These are phyloP conservation scores for Ophiosphaerella narmari DNA, from an alignment of 2,329 filamentous ascomycete species.

Conservation along the genomic window DNA sequence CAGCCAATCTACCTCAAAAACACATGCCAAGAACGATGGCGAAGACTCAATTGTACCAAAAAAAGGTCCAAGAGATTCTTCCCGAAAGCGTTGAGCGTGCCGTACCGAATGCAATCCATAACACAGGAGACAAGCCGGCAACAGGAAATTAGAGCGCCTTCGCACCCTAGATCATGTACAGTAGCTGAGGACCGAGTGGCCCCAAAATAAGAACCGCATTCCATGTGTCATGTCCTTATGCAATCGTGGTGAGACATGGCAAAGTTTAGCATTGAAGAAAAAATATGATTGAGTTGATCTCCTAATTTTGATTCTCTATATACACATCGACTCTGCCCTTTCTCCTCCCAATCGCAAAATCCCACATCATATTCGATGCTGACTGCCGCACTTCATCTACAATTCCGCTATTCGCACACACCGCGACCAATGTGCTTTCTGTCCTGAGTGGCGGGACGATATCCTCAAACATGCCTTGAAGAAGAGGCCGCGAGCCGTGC, in stretches of 20 bases:
- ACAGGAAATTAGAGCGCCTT: neutral
- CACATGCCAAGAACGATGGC: constrained; percentile 47
- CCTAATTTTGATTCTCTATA: constrained; percentile 12
- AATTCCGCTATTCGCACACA: constrained; percentile 24
- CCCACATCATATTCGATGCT: constrained; percentile 25
- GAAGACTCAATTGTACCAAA: constrained; percentile 49
- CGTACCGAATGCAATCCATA: constrained; percentile 51
- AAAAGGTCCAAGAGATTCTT: constrained; percentile 50
- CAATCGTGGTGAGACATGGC: neutral
- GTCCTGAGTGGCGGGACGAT: constrained; percentile 1
- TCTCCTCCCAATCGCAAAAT: constrained; percentile 22
- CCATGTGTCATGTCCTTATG: neutral
- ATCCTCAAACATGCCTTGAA: constrained; percentile 4
- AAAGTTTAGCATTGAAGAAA: neutral
- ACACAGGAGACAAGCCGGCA: constrained; percentile 39
- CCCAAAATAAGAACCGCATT: too few relatives aligned
- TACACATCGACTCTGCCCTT: constrained; percentile 20
- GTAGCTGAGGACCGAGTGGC: neutral
- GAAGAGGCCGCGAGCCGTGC: constrained; percentile 21
- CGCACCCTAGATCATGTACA: neutral
- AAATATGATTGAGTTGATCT: neutral
- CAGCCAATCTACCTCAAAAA: constrained; percentile 40
- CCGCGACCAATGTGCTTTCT: constrained; percentile 25
- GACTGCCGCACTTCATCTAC: constrained; percentile 9
- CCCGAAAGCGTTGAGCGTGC: constrained; percentile 52